Base-by-base conservation (phyloP, 164 flowering plant genomes). In the Magnolia officinalis region DNA sequence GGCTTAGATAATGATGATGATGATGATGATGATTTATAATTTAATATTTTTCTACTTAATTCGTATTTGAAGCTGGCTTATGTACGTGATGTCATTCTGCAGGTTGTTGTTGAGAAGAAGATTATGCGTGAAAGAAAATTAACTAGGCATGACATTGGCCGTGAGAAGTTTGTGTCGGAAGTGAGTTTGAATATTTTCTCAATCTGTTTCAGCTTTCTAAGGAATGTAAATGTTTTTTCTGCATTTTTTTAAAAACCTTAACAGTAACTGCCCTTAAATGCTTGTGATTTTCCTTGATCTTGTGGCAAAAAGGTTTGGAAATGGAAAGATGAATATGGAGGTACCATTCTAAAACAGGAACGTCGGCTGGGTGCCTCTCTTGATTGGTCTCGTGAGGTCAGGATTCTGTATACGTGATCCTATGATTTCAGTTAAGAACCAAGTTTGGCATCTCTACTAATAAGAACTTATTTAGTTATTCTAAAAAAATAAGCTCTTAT, bases 31-130 rank as follows among this genome's bases (percentile, higher is more conserved):
- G 13, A 66, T 66, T 9, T 66, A 5, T 24, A 23, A 26, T 66
- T 66, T 66, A 2, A 21, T 66, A 55, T 13, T 55, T 52, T 11
- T 55, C 61, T 55, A 55, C 61, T 37, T 37, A 55, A 55, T 55
- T 55, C 9, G 18, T 55, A 55, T 55, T 8, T 61, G 68, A 50
- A 66, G 67, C 61, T 52, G 68, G 20, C 66, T 76, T 67, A 65
- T 73, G 10, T 76, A n/a, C 68, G 31, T 50, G 7, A 58, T 78
- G 74, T 29, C 37, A 73, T 80, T 70, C 75, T 68, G 76, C 84
- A 96, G 99, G 99, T 96, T 6, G 98, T 96, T 75, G 99, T 94
- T 74, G 99, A 96, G 83, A 96, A 94, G 81, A 96, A 94, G 86
- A 71, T 96, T 37, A 94, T 90, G 98, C 91, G 98, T 61, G 99